Base-by-base conservation (phyloP, 208 protist genomes). In the Leishmania braziliensis region DNA sequence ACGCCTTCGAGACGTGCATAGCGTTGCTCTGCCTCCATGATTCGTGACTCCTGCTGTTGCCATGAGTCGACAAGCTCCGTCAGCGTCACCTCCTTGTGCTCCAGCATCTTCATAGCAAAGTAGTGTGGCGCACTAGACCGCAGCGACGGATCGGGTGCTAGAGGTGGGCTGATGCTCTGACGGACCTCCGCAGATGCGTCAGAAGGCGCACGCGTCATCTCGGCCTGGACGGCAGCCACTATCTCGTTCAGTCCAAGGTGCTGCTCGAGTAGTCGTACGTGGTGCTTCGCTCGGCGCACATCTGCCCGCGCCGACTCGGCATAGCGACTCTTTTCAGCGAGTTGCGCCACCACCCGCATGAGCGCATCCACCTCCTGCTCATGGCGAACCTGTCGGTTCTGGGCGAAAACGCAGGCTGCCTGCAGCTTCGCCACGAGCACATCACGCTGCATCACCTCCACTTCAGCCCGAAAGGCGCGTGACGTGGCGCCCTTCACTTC, bases 51-150 rank as follows among this genome's bases (percentile, higher is more conserved):
- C 78, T 97, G 92, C 23, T 69, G 51, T 53, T 86, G 75, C 92
- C 94, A 97, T 6, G 85, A 81, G 66, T 96, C 88, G 12, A 97
- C 89, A 0, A 97, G 84, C 58, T 97, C 94, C 9, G 91, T 95
- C 39, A 97, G 79, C 2, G 94, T 94, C 46, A 97, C 70, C 36
- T 96, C 91, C 72, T 87, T 87, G 84, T 95, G 92, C 75, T 92
- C 85, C 23, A 97, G 79, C 75, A 93, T 72, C 6, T 86, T 88
- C 48, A 97, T 77, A 5, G 94, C 94, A 85, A 88, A 96, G 83
- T 95, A 96, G 33, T 95, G 87, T 36, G 94, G 94, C 12, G 92
- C 83, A 82, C 74, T 83, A 23, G 80, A 78, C 23, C 48, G 80
- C 69, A 84, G 71, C 58, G 60, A 26, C 1, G 63, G 46, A 18